phyloP scores from a whole-genome alignment of 2,329 filamentous ascomycete species.

The Tolypocladium inflatum region DNA sequence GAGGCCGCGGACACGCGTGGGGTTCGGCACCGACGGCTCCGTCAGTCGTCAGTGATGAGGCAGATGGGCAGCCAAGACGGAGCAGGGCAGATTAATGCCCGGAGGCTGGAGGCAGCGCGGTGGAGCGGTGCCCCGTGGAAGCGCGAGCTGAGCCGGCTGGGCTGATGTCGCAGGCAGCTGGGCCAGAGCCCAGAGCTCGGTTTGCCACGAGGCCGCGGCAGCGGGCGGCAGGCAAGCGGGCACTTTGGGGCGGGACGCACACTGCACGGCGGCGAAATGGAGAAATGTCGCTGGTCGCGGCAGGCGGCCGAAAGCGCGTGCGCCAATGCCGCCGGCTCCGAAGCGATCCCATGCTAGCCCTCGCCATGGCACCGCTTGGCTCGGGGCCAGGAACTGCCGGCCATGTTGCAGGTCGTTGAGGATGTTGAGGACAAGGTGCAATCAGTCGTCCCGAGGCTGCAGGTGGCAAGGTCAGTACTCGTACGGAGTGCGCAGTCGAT shows the following conservation, averaged over 20 bases:
- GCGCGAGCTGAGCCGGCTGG: background rate
- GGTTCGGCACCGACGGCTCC: background rate
- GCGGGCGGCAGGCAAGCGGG: background rate
- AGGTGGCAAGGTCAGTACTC: background rate
- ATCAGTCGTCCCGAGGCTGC: background rate
- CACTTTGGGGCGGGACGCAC: background rate
- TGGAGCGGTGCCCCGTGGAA: background rate
- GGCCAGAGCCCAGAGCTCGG: too few relatives aligned
- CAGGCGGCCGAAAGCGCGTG: background rate
- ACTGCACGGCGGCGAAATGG: background rate
- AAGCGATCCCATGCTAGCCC: background rate
- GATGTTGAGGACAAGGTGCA: background rate
- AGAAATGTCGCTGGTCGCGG: background rate
- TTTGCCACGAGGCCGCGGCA: background rate
- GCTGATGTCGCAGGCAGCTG: background rate
- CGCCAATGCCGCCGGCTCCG: background rate
- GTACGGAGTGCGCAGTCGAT: too few relatives aligned
- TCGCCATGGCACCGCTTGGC: background rate
- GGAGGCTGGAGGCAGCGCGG: background rate
- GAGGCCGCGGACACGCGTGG: background rate
- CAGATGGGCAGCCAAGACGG: background rate
- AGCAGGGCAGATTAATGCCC: background rate
- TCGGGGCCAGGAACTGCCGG: background rate
- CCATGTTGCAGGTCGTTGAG: background rate
- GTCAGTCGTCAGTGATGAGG: background rate